Evolutionary conservation across 2,329 filamentous ascomycete species (phyloP), one percentile per base, ranked within the genome.

Genomic region (Talaromyces sp.): DNA sequence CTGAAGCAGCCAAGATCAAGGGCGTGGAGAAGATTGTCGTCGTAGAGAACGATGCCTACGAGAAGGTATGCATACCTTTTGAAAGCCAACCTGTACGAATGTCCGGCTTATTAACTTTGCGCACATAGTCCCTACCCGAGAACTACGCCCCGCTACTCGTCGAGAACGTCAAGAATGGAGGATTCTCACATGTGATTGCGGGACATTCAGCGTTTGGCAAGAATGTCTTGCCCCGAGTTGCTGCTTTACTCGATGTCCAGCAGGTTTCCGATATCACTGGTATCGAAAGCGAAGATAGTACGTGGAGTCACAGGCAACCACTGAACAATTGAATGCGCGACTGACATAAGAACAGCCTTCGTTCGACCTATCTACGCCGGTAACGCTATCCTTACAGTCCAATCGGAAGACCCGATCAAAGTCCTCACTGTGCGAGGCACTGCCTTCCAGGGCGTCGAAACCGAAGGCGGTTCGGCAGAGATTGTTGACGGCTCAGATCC

Each of bases 151-250:
- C 92, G 60, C 82, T 99, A 54, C 82, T 99, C 47, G 90, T 92
- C 57, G 93, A 98, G 77, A 99, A 98, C 77, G 93, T 98, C 78
- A 96, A 96, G 81, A 95, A 95, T 75, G 93, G 91, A 63, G 91
- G 88, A 63, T 98, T 92, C 77, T 96, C 93, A 64, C 95, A 99
- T 73, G 85, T 99, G 65, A 84, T 99, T 70, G 90, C 89, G 44
- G 89, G 90, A 60, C 92, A 98, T 80, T 95, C 93, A 27, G 92
- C 95, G 0, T 99, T 99, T 78, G 95, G 95, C 71, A 99, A 99
- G 85, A 96, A 89, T 76, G 77, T 99, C 53, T 82, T 99, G 78
- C 95, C 95, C 44, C 88, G 95, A 65, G 90, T 97, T 17, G 92
- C 95, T 22, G 95, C 95, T 22, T 81, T 99, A 60, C 83, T 99